These are phyloP conservation scores for Nannizzia gypsea DNA, from an alignment of 2,329 filamentous ascomycete genomes.

Conservation along the genomic window DNA sequence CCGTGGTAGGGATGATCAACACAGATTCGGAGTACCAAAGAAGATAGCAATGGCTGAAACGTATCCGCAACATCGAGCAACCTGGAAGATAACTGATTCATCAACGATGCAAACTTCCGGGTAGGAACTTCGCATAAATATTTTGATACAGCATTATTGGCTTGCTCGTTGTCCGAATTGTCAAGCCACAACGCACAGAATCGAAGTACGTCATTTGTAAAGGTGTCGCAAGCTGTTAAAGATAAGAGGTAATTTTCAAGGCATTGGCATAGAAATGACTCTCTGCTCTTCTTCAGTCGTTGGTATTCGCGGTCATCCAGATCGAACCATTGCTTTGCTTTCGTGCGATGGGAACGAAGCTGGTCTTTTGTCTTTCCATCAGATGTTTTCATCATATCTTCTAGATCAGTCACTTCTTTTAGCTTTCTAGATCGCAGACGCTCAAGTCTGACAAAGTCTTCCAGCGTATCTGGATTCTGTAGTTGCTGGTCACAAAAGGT, in stretches of 20 bases:
- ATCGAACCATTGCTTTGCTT: conserved; percentile 79
- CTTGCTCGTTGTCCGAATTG: conserved; percentile 60
- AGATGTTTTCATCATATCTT: conserved; percentile 43
- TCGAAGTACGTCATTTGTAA: conserved; percentile 79
- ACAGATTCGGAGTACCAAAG: conserved; percentile 72
- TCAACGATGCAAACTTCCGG: conserved; percentile 79
- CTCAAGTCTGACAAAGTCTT: conserved; percentile 71
- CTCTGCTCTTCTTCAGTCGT: conserved; percentile 61
- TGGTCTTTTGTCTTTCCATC: conserved; percentile 43
- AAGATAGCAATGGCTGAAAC: conserved; percentile 67
- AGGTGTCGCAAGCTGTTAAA: conserved; percentile 70
- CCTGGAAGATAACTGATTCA: conserved; percentile 95
- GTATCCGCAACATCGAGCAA: conserved; percentile 55
- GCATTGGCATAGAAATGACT: conserved; percentile 75
- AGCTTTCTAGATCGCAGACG: conserved; percentile 69
- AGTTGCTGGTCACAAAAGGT: conserved; percentile 90
- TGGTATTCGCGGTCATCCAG: conserved; percentile 80
- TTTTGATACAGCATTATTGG: conserved; percentile 63
- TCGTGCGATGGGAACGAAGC: conserved; percentile 51
- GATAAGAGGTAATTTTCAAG: conserved; percentile 87
- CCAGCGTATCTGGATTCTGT: conserved; percentile 69
- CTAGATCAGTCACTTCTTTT: conserved; percentile 65
- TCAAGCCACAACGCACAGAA: conserved; percentile 94
- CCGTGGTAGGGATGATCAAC: conserved; percentile 90
- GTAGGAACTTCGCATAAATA: conserved; percentile 67